Evolutionary conservation across 2,329 filamentous ascomycete genomes (phyloP).

Genomic region (Botrytis byssoidea): DNA sequence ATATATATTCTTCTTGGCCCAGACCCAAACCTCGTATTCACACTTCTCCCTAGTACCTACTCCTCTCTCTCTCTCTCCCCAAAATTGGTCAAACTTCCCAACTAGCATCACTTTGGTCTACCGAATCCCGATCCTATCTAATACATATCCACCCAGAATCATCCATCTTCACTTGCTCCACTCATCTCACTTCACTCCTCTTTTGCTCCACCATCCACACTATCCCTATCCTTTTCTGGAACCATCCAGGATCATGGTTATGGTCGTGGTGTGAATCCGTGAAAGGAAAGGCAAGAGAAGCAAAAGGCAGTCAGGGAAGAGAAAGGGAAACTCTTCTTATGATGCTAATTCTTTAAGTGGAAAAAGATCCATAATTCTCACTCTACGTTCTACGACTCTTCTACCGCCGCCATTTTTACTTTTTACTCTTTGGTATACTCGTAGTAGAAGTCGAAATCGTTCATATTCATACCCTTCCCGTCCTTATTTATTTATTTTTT

Average conservation of each 20-base stretch:
- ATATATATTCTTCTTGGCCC: neutral
- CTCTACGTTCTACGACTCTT: neutral
- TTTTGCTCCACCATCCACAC: neutral
- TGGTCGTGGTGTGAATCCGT: neutral
- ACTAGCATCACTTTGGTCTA: neutral
- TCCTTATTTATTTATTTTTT: neutral
- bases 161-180: neutral
- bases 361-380: constrained; percentile 14
- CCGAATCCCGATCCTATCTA: neutral
- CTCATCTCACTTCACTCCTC: neutral
- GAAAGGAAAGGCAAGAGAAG: neutral
- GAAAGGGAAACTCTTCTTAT: neutral
- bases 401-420: neutral
- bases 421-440: neutral
- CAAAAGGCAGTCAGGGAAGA: neutral
- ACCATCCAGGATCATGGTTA: neutral
- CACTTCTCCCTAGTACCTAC: neutral
- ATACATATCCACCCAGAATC: neutral
- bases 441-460: neutral
- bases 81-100: neutral
- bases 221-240: neutral
- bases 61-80: too few species aligned
- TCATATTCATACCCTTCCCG: neutral
- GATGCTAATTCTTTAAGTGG: neutral
- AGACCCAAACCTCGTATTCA: neutral